phyloP scores from a whole-genome alignment of 2,329 filamentous ascomycete genomes.

The Rutstroemia sp. region DNA sequence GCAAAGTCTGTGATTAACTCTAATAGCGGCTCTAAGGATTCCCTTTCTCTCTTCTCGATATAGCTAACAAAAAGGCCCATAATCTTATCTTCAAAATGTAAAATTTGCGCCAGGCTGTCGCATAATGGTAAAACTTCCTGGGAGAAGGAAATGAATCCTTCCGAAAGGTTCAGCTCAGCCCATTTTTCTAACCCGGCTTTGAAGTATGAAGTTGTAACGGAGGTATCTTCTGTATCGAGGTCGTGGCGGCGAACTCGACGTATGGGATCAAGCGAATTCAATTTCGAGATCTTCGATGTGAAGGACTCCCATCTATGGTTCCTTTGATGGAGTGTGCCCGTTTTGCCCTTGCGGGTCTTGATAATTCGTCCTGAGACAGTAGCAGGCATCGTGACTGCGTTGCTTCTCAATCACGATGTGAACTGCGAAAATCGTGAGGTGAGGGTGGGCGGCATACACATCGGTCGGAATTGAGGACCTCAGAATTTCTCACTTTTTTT shows the following conservation, averaged over 20 bases:
- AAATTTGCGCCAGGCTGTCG: slow-evolving; percentile 84
- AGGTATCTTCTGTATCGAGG: slow-evolving; percentile 71
- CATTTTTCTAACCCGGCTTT: slow-evolving; percentile 77
- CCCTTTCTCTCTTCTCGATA: slow-evolving; percentile 69
- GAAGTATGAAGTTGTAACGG: slow-evolving; percentile 79
- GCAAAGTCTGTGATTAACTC: slow-evolving; percentile 88
- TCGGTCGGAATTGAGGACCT: not conserved
- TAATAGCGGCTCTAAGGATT: slow-evolving; percentile 78
- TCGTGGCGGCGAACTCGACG: slow-evolving; percentile 81
- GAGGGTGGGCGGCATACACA: not conserved
- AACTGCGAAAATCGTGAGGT: not conserved
- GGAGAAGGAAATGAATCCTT: slow-evolving; percentile 70
- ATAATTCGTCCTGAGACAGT: slow-evolving; percentile 59
- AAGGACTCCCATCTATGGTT: slow-evolving; percentile 90
- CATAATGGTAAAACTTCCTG: slow-evolving; percentile 68
- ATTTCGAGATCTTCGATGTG: slow-evolving; percentile 78
- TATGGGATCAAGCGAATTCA: slow-evolving; percentile 85
- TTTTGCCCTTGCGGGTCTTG: slow-evolving; percentile 63
- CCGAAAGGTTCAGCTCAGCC: slow-evolving; percentile 84
- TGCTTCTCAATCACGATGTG: slow-evolving; percentile 1
- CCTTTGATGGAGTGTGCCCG: slow-evolving; percentile 66
- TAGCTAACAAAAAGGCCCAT: slow-evolving; percentile 69
- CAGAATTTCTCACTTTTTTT: slow-evolving; percentile 5
- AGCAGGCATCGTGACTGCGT: slow-evolving; percentile 45
- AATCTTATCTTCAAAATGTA: slow-evolving; percentile 84